Conservation (phyloP, 176 grass and related monocot genomes). For the Eleusine coracana region DNA sequence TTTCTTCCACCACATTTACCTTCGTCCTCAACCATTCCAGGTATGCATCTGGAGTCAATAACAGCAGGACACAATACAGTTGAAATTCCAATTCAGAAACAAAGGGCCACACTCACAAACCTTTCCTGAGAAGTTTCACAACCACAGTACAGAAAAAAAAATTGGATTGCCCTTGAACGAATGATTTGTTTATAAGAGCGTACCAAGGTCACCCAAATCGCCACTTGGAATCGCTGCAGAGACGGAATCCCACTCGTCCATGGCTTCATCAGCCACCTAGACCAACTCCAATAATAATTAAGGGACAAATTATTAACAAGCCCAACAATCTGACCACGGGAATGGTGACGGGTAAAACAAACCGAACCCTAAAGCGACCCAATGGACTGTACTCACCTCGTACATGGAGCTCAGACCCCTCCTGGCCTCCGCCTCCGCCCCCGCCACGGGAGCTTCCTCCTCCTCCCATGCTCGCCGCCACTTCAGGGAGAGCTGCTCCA, state of each 20-base stretch:
- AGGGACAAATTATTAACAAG: background rate
- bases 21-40: conserved; percentile 62
- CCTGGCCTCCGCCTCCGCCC: conserved; percentile 23
- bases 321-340: background rate
- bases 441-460: conserved; percentile 1
- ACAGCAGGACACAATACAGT: background rate
- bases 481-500: conserved; percentile 48
- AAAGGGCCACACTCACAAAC: background rate
- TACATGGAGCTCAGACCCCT: conserved; percentile 32
- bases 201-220: conserved; percentile 52
- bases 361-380: background rate
- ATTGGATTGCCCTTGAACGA: background rate
- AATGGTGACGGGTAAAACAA: background rate
- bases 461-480: conserved; percentile 15
- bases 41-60: conserved; percentile 45
- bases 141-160: background rate
- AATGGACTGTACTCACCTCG: conserved; percentile 39
- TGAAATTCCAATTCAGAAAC: background rate
- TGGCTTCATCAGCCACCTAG: conserved; percentile 41
- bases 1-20: conserved; percentile 43
- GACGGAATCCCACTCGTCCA: conserved; percentile 41
- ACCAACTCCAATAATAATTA: background rate
- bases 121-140: background rate
- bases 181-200: background rate
- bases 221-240: background rate